A percentile compares a stretch with the other conserved stretches of the same genome.
These are phyloP conservation scores for Sphaerosporella brunnea DNA, from an alignment of 495 filamentous ascomycete genomes.

Conservation along the genomic window DNA sequence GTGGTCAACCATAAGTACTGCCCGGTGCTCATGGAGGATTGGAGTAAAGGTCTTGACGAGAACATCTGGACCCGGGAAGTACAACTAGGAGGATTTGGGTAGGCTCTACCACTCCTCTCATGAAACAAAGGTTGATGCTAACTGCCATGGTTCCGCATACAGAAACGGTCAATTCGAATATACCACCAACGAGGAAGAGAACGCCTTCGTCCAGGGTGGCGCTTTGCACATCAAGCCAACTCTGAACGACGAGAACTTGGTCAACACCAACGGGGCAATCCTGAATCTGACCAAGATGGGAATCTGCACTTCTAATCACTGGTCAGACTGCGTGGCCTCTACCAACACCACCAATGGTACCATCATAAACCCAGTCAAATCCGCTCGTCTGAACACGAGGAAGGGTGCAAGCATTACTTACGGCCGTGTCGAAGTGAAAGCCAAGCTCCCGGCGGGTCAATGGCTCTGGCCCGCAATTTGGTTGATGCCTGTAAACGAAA, in stretches of 20 bases:
- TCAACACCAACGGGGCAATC: constrained; percentile 39
- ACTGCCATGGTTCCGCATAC: too few relatives aligned
- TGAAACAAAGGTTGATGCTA: too few relatives aligned
- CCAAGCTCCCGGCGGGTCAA: constrained; percentile 55
- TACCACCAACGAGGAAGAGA: constrained; percentile 51
- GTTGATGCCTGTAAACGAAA: constrained; percentile 62
- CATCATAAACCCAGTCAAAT: constrained; percentile 62
- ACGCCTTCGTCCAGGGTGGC: constrained; percentile 52
- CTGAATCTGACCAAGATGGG: constrained; percentile 49
- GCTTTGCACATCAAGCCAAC: constrained; percentile 60
- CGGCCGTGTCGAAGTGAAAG: constrained; percentile 62
- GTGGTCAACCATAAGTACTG: constrained; percentile 64
- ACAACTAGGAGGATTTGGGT: constrained; percentile 73
- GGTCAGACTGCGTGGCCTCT: constrained; percentile 43
- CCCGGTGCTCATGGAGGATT: constrained; percentile 51
- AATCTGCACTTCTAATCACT: constrained; percentile 42
- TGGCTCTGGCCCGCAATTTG: constrained; percentile 89
- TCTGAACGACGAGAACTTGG: constrained; percentile 45
- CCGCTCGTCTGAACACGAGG: constrained; percentile 57
- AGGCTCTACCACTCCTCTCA: too few relatives aligned
- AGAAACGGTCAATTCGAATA: constrained; percentile 70
- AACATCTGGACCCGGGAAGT: constrained; percentile 60
- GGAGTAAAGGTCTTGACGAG: constrained; percentile 40
- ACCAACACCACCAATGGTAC: constrained; percentile 51
- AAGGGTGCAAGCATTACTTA: constrained; percentile 55